These are phyloP conservation scores for Avena sativa DNA, from an alignment of 176 grass and related monocot species.

Conservation along the genomic window DNA sequence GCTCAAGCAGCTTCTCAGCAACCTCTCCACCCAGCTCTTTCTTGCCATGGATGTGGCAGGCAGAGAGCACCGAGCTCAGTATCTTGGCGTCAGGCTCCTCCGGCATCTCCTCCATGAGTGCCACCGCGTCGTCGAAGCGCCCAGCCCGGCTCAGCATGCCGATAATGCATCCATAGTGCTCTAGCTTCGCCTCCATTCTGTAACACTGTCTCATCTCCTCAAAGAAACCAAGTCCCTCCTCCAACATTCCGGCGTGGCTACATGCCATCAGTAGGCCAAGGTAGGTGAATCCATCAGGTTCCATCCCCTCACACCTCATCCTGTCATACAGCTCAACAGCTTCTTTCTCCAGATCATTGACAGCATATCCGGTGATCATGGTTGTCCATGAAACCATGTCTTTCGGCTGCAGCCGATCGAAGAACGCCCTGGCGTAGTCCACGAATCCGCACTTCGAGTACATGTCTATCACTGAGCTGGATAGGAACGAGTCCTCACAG, in stretches of 20 bases:
- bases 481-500: slow-evolving; percentile 48
- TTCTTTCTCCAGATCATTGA: slow-evolving; percentile 61
- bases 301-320: slow-evolving; percentile 51
- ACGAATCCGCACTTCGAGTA: slow-evolving; percentile 67
- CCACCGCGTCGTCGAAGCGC: slow-evolving; percentile 45
- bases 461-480: slow-evolving; percentile 70
- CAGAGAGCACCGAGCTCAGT: slow-evolving; percentile 59
- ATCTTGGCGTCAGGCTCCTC: slow-evolving; percentile 53
- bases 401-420: slow-evolving; percentile 49
- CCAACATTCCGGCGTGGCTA: slow-evolving; percentile 57
- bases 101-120: slow-evolving; percentile 61
- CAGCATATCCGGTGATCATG: slow-evolving; percentile 61
- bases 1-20: slow-evolving; percentile 47
- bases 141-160: slow-evolving; percentile 68
- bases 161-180: slow-evolving; percentile 53
- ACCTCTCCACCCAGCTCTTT: slow-evolving; percentile 50
- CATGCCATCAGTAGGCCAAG: slow-evolving; percentile 73
- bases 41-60: slow-evolving; percentile 64
- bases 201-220: slow-evolving; percentile 56
- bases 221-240: slow-evolving; percentile 55
- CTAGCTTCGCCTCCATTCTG: slow-evolving; percentile 48
- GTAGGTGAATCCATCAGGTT: slow-evolving; percentile 61
- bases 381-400: slow-evolving; percentile 63
- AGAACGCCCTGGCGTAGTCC: slow-evolving; percentile 60
- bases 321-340: slow-evolving; percentile 47